Conservation (phyloP, 176 grass and related monocot species). For the Oryza brachyantha region DNA sequence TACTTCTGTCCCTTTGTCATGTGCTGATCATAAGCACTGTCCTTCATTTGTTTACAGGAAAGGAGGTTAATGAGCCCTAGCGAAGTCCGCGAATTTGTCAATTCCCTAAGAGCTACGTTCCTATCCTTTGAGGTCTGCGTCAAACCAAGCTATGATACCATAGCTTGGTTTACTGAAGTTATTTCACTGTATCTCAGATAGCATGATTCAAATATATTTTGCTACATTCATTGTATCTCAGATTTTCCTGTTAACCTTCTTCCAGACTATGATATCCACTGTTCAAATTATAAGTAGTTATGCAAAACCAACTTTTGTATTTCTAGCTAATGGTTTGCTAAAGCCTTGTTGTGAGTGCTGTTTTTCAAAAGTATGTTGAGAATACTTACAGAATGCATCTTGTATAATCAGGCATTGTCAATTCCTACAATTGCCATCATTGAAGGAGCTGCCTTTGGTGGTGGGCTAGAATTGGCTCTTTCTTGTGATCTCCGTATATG, state of each 20-base stretch:
- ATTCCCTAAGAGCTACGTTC: slow-evolving; percentile 83
- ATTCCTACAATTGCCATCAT: slow-evolving; percentile 82
- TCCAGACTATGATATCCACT: not conserved
- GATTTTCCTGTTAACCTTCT: not conserved
- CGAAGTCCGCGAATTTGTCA: slow-evolving; percentile 74
- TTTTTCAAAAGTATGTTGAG: not conserved
- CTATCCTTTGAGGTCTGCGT: slow-evolving; percentile 76
- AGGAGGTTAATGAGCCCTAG: slow-evolving; percentile 59
- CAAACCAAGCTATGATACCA: no score
- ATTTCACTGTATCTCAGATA: no score
- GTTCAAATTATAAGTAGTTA: slow-evolving; percentile 3
- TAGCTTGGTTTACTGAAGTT: no score
- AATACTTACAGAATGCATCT: slow-evolving; percentile 12
- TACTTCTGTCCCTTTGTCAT: not conserved
- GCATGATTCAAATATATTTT: not conserved
- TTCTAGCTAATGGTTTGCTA: not conserved
- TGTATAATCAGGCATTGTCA: slow-evolving; percentile 55
- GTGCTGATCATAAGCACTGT: not conserved
- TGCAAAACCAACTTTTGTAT: not conserved
- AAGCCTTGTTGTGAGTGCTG: not conserved
- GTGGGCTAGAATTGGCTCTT: slow-evolving; percentile 85
- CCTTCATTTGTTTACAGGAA: slow-evolving; percentile 44
- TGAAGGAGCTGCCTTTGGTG: slow-evolving; percentile 89
- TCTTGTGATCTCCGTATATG: slow-evolving; percentile 90
- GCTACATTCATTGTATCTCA: not conserved